Conservation (phyloP, 768 basidiomycete genomes). For the Trametes sanguinea region DNA sequence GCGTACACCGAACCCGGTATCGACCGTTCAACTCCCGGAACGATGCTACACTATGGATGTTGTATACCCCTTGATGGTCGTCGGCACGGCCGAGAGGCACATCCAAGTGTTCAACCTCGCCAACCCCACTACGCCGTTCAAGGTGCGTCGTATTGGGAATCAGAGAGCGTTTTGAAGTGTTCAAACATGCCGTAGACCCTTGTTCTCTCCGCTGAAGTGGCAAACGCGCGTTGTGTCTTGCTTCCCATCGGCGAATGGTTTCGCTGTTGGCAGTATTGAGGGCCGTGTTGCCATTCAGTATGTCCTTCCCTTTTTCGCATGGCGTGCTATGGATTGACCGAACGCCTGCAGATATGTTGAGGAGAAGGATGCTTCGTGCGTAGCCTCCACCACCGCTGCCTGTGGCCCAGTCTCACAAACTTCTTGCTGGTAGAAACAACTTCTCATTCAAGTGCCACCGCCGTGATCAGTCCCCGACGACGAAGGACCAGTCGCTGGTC, state of each 20-base stretch:
- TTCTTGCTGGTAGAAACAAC: constrained; percentile 40
- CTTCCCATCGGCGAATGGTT: constrained; percentile 77
- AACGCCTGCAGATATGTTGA: constrained; percentile 67
- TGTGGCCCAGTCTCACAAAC: background rate
- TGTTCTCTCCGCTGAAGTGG: constrained; percentile 87
- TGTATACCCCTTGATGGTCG: constrained; percentile 81
- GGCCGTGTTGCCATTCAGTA: constrained; percentile 96
- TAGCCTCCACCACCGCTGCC: constrained; percentile 1
- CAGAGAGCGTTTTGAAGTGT: background rate
- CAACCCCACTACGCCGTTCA: constrained; percentile 78
- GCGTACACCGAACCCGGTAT: constrained; percentile 72
- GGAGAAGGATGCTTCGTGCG: constrained; percentile 74
- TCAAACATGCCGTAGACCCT: constrained; percentile 54
- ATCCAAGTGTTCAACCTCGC: constrained; percentile 87
- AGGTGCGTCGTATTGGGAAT: constrained; percentile 43
- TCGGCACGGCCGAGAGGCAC: constrained; percentile 91
- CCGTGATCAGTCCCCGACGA: constrained; percentile 35
- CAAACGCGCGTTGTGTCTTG: constrained; percentile 87
- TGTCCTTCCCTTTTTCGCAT: constrained; percentile 34
- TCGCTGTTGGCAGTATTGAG: constrained; percentile 84
- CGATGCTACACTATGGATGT: constrained; percentile 88
- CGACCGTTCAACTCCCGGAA: constrained; percentile 82
- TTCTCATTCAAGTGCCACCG: constrained; percentile 62
- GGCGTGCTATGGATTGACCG: background rate
- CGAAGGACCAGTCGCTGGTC: constrained; percentile 47